Percentiles rank a stretch among this genome's conserved stretches.
phyloP scores from a whole-genome alignment of 2,329 filamentous ascomycete species.

The Chaetomium sp. region DNA sequence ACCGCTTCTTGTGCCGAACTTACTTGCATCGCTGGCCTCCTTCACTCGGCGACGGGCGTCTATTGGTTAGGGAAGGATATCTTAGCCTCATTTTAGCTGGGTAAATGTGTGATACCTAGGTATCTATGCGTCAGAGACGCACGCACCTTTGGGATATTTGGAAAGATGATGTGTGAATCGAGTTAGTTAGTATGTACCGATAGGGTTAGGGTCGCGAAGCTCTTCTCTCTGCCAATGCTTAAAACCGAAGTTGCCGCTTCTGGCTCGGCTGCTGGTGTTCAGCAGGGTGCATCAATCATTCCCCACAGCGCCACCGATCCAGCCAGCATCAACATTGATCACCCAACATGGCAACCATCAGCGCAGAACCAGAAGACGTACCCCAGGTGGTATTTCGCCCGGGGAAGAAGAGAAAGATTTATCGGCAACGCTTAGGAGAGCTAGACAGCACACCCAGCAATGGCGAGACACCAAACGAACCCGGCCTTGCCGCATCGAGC shows the following conservation, averaged over 20 bases:
- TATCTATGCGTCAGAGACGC: neutral
- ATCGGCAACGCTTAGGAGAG: constrained; percentile 52
- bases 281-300: neutral
- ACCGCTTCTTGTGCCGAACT: neutral
- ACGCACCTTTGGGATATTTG: neutral
- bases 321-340: constrained; percentile 5
- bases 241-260: neutral
- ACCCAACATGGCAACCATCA: constrained; percentile 26
- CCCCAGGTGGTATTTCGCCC: constrained; percentile 55
- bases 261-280: neutral
- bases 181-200: neutral
- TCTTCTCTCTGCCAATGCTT: neutral
- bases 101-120: neutral
- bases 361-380: constrained; percentile 29
- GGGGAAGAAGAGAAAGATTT: constrained; percentile 62
- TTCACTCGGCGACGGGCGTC: neutral
- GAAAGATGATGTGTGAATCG: neutral
- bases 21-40: neutral
- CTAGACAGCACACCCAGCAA: constrained; percentile 33
- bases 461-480: constrained; percentile 22
- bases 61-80: neutral
- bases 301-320: constrained; percentile 1
- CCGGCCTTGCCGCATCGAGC: constrained; percentile 23
- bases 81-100: neutral
- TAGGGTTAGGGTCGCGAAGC: constrained; percentile 9